These are phyloP conservation scores for Termitomyces sp. DNA, from an alignment of 768 basidiomycete species.

Conservation along the genomic window DNA sequence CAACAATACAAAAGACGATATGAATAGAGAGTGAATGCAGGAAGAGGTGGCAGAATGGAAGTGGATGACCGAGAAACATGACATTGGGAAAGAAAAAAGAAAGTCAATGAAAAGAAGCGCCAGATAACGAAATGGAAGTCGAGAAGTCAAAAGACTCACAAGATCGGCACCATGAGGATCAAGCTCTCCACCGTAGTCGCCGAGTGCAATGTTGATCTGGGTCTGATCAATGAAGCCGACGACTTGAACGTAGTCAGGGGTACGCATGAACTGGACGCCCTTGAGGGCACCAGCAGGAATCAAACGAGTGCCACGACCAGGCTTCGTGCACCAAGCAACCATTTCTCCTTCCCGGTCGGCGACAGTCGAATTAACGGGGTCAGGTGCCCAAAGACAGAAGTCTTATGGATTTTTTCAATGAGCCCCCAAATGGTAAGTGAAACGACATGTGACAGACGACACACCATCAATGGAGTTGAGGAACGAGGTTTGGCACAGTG, in stretches of 20 bases:
- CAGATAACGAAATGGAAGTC: not conserved
- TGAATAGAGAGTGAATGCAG: not conserved
- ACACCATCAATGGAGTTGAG: constrained; percentile 52
- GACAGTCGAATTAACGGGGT: constrained; percentile 39
- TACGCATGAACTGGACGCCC: constrained; percentile 53
- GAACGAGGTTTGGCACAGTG: constrained; percentile 57
- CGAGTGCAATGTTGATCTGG: constrained; percentile 37
- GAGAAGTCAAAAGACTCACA: not conserved
- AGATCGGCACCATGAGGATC: constrained; percentile 59
- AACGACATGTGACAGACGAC: constrained; percentile 3
- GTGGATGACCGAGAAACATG: not conserved
- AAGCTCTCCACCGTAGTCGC: constrained; percentile 66
- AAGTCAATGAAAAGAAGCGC: not conserved
- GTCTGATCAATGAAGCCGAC: constrained; percentile 56
- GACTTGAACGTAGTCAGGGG: constrained; percentile 49
- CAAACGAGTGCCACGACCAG: constrained; percentile 55
- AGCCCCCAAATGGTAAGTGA: not conserved
- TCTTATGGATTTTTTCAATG: constrained; percentile 27
- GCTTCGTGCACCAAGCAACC: constrained; percentile 68
- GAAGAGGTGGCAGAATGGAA: not conserved
- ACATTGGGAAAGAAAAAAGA: not conserved
- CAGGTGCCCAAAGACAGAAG: constrained; percentile 56
- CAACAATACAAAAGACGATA: not conserved
- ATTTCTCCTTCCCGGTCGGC: constrained; percentile 55
- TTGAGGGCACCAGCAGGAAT: constrained; percentile 53